These are phyloP conservation scores for Apiotrichum gamsii DNA, from an alignment of 1,284 basidiomycete species.

Conservation along the genomic window DNA sequence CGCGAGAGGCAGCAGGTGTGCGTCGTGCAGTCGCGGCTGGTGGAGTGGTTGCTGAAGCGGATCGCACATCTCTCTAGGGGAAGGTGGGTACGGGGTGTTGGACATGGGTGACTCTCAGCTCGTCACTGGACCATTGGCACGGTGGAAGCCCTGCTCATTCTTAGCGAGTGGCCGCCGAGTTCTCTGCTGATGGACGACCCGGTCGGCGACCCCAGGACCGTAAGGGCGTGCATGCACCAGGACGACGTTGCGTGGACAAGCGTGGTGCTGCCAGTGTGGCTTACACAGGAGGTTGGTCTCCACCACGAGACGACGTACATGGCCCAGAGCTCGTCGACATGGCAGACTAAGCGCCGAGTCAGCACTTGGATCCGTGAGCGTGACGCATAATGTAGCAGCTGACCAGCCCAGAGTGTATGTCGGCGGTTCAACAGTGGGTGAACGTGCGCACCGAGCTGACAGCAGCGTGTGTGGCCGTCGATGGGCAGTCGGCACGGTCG, in stretches of 20 bases:
- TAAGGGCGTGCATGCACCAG: conserved; percentile 11
- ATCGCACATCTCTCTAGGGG: conserved; percentile 18
- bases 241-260: conserved; percentile 20
- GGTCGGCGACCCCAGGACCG: background rate
- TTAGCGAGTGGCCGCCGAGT: conserved; percentile 22
- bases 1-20: conserved; percentile 11
- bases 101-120: conserved; percentile 2
- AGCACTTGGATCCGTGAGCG: conserved; percentile 18
- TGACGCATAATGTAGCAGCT: background rate
- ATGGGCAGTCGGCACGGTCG: no score
- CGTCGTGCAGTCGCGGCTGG: conserved; percentile 12
- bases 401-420: conserved; percentile 15
- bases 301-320: conserved; percentile 17
- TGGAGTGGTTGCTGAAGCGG: conserved; percentile 15
- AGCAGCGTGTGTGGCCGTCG: conserved; percentile 16
- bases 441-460: no score
- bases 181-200: conserved; percentile 13
- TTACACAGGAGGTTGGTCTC: conserved; percentile 16
- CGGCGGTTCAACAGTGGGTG: conserved; percentile 18
- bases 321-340: conserved; percentile 1
- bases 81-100: conserved; percentile 9
- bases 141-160: conserved; percentile 21
- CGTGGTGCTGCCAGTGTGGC: conserved; percentile 16
- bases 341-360: conserved; percentile 8
- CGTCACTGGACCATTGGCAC: conserved; percentile 20